Conservation (phyloP, 148 eudicot species). For the Vaccinium corymbosum region DNA sequence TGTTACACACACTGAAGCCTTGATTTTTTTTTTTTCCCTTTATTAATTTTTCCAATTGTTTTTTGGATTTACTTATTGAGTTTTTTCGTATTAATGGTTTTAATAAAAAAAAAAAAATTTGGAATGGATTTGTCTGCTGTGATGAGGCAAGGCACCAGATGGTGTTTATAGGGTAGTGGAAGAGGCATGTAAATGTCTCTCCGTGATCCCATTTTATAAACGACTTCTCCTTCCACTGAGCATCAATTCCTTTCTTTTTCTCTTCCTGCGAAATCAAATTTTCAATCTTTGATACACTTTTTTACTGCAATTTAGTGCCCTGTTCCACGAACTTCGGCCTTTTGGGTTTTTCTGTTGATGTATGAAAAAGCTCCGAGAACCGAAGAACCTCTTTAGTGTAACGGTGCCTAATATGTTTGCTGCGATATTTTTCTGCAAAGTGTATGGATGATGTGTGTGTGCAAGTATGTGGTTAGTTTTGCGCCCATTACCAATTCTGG, state of each 20-base stretch:
- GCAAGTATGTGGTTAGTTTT: background rate
- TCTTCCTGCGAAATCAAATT: background rate
- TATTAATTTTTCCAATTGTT: background rate
- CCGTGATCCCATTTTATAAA: slow-evolving; percentile 58
- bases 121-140: slow-evolving; percentile 24
- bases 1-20: slow-evolving; percentile 96
- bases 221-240: slow-evolving; percentile 98
- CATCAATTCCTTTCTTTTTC: slow-evolving; percentile 1
- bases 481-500: slow-evolving; percentile 76
- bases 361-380: no score
- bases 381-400: no score
- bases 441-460: background rate
- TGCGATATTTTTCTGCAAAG: background rate
- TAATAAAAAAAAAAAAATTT: background rate
- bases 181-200: slow-evolving; percentile 16
- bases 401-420: background rate
- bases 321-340: no score
- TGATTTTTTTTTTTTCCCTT: background rate
- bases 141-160: slow-evolving; percentile 51
- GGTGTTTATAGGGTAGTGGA: slow-evolving; percentile 67
- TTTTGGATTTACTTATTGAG: background rate
- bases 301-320: no score
- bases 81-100: background rate
- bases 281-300: background rate
- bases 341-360: background rate